Percentiles rank a stretch among this genome's conserved stretches.
phyloP scores from a whole-genome alignment of 1,284 basidiomycete species.

The Sparassis latifolia region DNA sequence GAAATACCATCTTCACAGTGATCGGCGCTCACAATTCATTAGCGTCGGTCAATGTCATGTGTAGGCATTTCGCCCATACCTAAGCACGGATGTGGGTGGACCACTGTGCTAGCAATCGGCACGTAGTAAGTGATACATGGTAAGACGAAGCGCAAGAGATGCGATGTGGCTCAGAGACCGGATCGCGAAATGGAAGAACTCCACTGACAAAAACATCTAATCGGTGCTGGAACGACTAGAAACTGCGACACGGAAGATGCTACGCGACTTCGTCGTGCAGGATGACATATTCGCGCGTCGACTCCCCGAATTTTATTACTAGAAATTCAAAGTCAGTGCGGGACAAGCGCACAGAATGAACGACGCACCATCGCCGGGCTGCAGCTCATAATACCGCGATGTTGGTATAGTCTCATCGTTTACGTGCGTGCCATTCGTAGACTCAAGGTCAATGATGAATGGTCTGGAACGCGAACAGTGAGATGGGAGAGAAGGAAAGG shows the following conservation, averaged over 20 bases:
- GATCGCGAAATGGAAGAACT: no score
- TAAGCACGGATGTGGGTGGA: no score
- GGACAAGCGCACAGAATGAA: neutral
- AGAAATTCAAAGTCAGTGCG: neutral
- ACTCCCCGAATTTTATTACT: constrained; percentile 93
- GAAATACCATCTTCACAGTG: no score
- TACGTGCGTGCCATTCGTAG: constrained; percentile 91
- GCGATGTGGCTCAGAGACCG: no score
- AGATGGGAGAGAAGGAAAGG: neutral
- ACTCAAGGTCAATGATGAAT: constrained; percentile 94
- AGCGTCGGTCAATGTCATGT: no score
- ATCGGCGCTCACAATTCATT: no score
- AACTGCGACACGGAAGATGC: neutral
- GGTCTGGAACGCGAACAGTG: constrained; percentile 46
- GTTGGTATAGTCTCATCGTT: constrained; percentile 84
- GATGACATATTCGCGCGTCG: constrained; percentile 83
- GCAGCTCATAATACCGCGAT: constrained; percentile 88
- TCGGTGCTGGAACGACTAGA: no score
- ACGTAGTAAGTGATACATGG: no score
- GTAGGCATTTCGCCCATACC: no score
- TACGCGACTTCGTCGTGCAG: constrained; percentile 72
- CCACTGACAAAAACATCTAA: no score
- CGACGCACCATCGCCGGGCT: constrained; percentile 74
- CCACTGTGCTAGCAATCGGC: no score
- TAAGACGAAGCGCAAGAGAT: no score